Evolutionary conservation across 2,329 filamentous ascomycete genomes (phyloP).

Genomic region (Parascedosporium putredinis): DNA sequence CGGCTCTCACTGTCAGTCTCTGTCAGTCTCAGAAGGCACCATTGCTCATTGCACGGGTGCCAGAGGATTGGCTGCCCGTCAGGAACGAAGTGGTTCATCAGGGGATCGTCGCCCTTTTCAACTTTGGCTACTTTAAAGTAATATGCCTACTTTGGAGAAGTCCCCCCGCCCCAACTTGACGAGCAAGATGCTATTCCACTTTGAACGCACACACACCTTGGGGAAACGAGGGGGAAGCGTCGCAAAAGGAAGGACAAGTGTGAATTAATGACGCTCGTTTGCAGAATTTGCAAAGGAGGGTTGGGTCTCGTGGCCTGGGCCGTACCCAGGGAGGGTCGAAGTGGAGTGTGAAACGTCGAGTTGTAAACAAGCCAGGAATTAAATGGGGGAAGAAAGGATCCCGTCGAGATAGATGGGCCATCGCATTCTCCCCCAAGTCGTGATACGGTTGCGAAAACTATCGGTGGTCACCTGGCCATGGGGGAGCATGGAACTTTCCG

Average conservation of each 20-base stretch:
- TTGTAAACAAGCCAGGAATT: background rate
- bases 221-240: background rate
- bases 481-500: constrained; percentile 1
- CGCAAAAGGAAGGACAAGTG: background rate
- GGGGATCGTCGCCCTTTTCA: background rate
- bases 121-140: background rate
- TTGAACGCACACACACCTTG: too few relatives aligned
- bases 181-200: too few relatives aligned
- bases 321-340: background rate
- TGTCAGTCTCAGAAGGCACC: too few relatives aligned
- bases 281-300: background rate
- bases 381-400: background rate
- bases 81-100: background rate
- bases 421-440: background rate
- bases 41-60: background rate
- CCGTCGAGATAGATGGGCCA: background rate
- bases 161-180: too few relatives aligned
- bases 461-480: background rate
- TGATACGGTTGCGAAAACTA: background rate
- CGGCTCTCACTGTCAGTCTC: too few relatives aligned
- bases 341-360: constrained; percentile 1
- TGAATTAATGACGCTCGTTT: constrained; percentile 1
- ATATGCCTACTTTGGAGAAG: too few relatives aligned
- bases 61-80: background rate
- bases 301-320: background rate